A percentile compares a stretch with the other conserved stretches of the same genome.
Conservation (phyloP, 2,329 filamentous ascomycete species). For the Biscogniauxia mediterranea region DNA sequence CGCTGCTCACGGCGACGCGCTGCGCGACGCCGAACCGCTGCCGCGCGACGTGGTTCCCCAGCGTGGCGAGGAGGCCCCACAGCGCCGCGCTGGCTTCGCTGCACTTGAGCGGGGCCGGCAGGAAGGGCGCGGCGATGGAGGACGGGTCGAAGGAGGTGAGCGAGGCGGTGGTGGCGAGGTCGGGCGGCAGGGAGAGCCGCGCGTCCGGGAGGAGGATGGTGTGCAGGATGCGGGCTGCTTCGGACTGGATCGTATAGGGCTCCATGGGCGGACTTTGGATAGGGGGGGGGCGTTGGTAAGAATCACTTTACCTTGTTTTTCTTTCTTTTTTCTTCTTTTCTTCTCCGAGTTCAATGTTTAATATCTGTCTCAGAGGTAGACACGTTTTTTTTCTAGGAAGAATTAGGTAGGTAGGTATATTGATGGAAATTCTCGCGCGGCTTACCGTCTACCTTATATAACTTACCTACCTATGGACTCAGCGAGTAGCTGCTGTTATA, state of each 20-base stretch:
- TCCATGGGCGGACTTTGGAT: slow-evolving; percentile 2
- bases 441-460: too few relatives aligned
- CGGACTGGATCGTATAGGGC: slow-evolving; percentile 30
- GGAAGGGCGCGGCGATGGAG: slow-evolving; percentile 24
- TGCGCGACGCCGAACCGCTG: slow-evolving; percentile 24
- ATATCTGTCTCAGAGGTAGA: too few relatives aligned
- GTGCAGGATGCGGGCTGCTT: slow-evolving; percentile 30
- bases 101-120: slow-evolving; percentile 31
- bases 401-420: too few relatives aligned
- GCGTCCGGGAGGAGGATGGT: slow-evolving; percentile 24
- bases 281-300: too few relatives aligned
- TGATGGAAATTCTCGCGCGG: too few relatives aligned
- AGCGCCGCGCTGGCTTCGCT: slow-evolving; percentile 31
- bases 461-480: too few relatives aligned
- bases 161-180: slow-evolving; percentile 21
- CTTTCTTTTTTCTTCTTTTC: too few relatives aligned
- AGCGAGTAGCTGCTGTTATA: too few relatives aligned
- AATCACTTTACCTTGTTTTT: too few relatives aligned
- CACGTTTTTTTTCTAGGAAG: too few relatives aligned
- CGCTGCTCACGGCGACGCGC: slow-evolving; percentile 27
- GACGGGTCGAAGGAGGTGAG: slow-evolving; percentile 27
- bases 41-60: slow-evolving; percentile 27
- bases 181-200: slow-evolving; percentile 25
- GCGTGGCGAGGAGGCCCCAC: slow-evolving; percentile 31
- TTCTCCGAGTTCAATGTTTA: too few relatives aligned